phyloP scores from a whole-genome alignment of 257 asterid species.

The Solanum medicagineum region DNA sequence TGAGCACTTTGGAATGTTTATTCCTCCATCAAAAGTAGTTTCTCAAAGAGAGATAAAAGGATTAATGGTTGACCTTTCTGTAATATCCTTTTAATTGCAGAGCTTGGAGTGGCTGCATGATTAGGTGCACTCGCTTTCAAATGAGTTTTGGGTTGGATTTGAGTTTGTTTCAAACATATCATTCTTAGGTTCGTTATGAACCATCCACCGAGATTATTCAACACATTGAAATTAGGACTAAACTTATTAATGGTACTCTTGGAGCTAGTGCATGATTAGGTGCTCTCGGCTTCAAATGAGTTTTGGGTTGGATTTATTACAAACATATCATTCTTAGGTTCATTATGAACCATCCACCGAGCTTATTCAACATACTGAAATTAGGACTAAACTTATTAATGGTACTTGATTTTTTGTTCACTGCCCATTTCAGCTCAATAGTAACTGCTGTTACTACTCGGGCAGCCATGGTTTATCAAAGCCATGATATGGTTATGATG shows the following conservation, averaged over 20 bases:
- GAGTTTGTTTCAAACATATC: background rate
- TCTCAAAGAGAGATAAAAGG: background rate
- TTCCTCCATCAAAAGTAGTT: background rate
- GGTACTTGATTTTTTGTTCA: background rate
- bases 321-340: background rate
- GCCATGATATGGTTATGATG: background rate
- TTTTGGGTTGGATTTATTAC: background rate
- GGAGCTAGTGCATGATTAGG: background rate
- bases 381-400: background rate
- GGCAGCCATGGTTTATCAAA: background rate
- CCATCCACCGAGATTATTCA: background rate
- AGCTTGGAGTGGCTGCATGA: background rate
- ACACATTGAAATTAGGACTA: background rate
- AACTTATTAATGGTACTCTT: background rate
- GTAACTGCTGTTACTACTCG: background rate
- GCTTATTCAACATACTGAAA: background rate
- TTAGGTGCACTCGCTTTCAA: background rate
- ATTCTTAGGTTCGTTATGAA: background rate
- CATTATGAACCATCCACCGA: background rate
- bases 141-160: background rate
- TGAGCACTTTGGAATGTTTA: background rate
- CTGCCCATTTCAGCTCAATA: background rate
- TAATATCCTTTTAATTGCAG: background rate
- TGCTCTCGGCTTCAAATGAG: background rate
- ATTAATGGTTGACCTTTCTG: background rate